These are phyloP conservation scores for Irpex sp. DNA, from an alignment of 1,284 basidiomycete species.

Conservation along the genomic window DNA sequence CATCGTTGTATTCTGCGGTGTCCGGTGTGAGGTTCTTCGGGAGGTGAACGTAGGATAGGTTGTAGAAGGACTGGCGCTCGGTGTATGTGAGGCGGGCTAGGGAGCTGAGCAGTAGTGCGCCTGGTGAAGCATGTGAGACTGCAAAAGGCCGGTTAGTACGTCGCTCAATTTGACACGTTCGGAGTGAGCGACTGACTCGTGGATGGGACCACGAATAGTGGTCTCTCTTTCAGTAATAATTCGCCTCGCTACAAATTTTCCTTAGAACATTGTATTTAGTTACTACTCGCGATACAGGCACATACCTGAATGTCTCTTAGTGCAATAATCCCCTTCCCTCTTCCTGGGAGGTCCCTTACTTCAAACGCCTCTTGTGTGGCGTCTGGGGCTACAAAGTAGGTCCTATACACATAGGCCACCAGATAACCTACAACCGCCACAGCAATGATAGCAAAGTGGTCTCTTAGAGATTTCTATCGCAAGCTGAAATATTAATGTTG, in stretches of 20 bases:
- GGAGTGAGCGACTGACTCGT: constrained; percentile 21
- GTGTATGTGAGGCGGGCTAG: constrained; percentile 30
- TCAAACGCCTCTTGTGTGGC: constrained; percentile 19
- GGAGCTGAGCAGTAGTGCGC: constrained; percentile 34
- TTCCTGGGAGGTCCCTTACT: constrained; percentile 33
- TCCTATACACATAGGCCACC: constrained; percentile 6
- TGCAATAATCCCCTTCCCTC: constrained; percentile 39
- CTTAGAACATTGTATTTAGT: neutral
- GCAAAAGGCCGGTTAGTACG: no score
- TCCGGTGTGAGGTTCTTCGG: constrained; percentile 36
- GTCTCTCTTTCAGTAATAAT: constrained; percentile 47
- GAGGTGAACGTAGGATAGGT: constrained; percentile 52
- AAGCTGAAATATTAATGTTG: neutral
- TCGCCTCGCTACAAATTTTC: constrained; percentile 48
- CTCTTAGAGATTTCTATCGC: neutral
- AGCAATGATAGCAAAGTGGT: neutral
- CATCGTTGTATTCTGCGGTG: constrained; percentile 30
- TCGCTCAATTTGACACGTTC: neutral
- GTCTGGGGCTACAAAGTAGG: neutral
- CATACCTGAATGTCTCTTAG: constrained; percentile 34
- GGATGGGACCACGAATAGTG: constrained; percentile 48
- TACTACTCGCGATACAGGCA: neutral
- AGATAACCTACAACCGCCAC: neutral
- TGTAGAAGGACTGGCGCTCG: constrained; percentile 40
- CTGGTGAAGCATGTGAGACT: constrained; percentile 37